Conservation (phyloP, 2,329 filamentous ascomycete species). For the Fusarium sulawesiense region DNA sequence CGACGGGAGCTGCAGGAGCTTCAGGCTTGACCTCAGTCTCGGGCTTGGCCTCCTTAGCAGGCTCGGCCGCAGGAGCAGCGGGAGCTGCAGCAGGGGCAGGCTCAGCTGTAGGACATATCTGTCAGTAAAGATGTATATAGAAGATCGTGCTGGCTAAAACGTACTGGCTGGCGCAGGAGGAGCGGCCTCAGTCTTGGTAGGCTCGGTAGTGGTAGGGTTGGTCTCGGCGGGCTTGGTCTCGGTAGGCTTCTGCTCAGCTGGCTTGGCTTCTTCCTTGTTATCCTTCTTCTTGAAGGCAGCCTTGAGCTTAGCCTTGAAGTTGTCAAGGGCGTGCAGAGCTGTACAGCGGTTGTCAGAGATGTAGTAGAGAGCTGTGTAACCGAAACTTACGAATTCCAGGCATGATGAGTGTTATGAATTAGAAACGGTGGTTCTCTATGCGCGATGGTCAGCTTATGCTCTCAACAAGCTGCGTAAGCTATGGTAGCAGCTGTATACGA, state of each 20-base stretch:
- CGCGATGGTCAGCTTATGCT: conserved; percentile 28
- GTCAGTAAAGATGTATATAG: conserved; percentile 20
- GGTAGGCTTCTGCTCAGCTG: conserved; percentile 38
- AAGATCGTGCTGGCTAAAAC: conserved; percentile 28
- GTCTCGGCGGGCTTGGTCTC: conserved; percentile 33
- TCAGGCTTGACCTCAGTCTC: conserved; percentile 43
- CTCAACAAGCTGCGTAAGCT: conserved; percentile 1
- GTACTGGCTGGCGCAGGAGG: conserved; percentile 49
- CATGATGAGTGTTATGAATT: conserved; percentile 54
- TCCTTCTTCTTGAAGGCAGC: conserved; percentile 63
- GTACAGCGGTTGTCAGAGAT: conserved; percentile 41
- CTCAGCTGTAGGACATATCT: conserved; percentile 34
- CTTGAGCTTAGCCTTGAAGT: conserved; percentile 68
- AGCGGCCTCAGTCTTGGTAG: conserved; percentile 52
- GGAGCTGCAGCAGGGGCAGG: conserved; percentile 13
- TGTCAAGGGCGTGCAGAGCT: conserved; percentile 65
- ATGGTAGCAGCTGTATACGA: background rate
- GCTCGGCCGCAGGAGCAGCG: conserved; percentile 42
- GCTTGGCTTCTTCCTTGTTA: conserved; percentile 49
- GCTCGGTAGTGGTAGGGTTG: conserved; percentile 46
- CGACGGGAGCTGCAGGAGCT: conserved; percentile 43
- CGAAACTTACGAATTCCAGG: conserved; percentile 63
- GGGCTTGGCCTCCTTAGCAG: conserved; percentile 47
- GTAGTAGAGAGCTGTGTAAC: background rate
- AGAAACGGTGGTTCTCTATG: conserved; percentile 6